A percentile compares a stretch with the other conserved stretches of the same genome.
phyloP scores from a whole-genome alignment of 1,284 basidiomycete genomes.

The Cryptococcus sp. region DNA sequence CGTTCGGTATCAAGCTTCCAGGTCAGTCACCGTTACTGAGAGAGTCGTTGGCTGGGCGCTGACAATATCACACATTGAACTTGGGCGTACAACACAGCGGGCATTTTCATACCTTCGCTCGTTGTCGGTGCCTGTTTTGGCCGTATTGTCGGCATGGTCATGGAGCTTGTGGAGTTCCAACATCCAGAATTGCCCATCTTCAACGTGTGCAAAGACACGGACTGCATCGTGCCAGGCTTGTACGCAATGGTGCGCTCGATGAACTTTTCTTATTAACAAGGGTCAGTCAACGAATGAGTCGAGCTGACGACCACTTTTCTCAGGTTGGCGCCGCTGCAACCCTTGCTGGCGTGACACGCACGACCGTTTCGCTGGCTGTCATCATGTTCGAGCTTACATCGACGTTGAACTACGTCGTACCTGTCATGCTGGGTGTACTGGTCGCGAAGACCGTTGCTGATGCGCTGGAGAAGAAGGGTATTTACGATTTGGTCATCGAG shows the following conservation, averaged over 20 bases:
- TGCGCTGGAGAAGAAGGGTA: conserved; percentile 87
- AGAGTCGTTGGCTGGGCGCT: background rate
- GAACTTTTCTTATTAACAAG: background rate
- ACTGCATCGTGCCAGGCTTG: conserved; percentile 68
- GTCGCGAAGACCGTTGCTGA: conserved; percentile 93
- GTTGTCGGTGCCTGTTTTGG: conserved; percentile 97
- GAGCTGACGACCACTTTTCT: too few species aligned
- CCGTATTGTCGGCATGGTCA: conserved; percentile 76
- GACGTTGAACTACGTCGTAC: conserved; percentile 90
- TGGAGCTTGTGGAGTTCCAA: conserved; percentile 75
- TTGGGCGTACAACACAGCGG: conserved; percentile 58
- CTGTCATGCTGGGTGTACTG: conserved; percentile 82
- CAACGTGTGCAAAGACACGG: conserved; percentile 58
- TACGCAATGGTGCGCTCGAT: conserved; percentile 69
- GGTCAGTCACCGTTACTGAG: conserved; percentile 24
- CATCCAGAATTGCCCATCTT: conserved; percentile 68
- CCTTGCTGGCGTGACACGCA: conserved; percentile 76
- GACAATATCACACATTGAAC: conserved; percentile 15
- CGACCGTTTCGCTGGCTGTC: conserved; percentile 80
- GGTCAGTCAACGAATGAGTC: too few species aligned
- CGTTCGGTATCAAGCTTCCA: conserved; percentile 90
- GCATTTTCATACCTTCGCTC: conserved; percentile 95
- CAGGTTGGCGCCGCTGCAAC: conserved; percentile 80
- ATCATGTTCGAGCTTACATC: conserved; percentile 98
- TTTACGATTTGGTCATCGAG: conserved; percentile 94